These are phyloP conservation scores for Aspergillus sojae DNA, from an alignment of 2,329 filamentous ascomycete species.

Conservation along the genomic window DNA sequence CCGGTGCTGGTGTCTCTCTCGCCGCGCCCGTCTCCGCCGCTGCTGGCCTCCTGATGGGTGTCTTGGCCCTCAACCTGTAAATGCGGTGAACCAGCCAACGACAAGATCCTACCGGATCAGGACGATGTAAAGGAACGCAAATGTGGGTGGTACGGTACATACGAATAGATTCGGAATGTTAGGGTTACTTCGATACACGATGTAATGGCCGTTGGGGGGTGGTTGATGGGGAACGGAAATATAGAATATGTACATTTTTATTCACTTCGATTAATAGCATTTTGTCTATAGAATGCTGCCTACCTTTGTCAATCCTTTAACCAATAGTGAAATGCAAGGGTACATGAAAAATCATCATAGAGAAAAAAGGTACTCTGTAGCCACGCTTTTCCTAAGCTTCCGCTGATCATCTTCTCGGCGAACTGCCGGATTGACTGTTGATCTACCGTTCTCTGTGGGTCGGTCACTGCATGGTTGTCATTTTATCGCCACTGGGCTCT, in stretches of 20 bases:
- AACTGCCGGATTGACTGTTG: slow-evolving; percentile 1
- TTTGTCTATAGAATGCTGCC: not conserved
- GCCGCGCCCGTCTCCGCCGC: slow-evolving; percentile 16
- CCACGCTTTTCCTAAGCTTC: not conserved
- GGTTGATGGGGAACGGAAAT: not conserved
- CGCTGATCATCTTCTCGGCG: not conserved
- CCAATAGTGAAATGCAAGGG: too few species aligned
- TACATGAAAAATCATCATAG: too few species aligned
- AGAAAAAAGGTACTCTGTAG: not conserved
- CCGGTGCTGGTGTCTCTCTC: slow-evolving; percentile 17
- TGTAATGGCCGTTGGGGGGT: not conserved
- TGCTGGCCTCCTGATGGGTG: slow-evolving; percentile 26
- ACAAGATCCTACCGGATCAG: not conserved
- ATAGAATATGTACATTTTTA: not conserved
- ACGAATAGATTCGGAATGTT: not conserved
- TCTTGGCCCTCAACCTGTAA: slow-evolving; percentile 17
- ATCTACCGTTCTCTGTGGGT: not conserved
- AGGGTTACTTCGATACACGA: not conserved
- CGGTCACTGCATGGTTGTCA: not conserved
- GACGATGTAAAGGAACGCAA: not conserved
- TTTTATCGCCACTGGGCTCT: not conserved
- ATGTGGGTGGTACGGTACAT: not conserved
- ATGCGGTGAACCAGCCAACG: not conserved
- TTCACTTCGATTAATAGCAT: not conserved
- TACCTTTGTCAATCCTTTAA: not conserved